Base-by-base conservation (phyloP, 2,329 filamentous ascomycete genomes). In the Cadophora sp. region DNA sequence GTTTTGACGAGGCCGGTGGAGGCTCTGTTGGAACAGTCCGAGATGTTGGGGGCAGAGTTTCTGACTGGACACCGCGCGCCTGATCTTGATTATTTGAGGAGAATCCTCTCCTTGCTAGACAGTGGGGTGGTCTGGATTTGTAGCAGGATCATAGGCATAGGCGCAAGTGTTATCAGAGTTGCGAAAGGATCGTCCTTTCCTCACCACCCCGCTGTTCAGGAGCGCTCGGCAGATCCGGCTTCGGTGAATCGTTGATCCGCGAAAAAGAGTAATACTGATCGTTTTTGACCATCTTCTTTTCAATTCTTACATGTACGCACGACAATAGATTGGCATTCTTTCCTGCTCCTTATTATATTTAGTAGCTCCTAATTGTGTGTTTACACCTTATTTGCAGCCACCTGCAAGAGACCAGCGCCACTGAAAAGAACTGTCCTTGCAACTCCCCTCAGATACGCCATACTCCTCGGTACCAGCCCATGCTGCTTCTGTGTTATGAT, bases 371-470 rank as follows among this genome's bases (percentile, higher is more conserved):
- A n/a, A n/a, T n/a, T n/a, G n/a, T n/a, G n/a, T n/a, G n/a, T n/a
- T 61, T 48, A 69, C 27, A 71, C 12, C 40, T 70, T 71, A 26
- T 51, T 69, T 12, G 43, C 64, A 37, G 40, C 64, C 4, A 48
- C 48, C 24, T 73, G 69, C 24, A 73, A 55, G 4, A 63, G 16
- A 24, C 40, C 40, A 37, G 66, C 51, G 16, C 70, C 65, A 27
- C 48, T 58, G 27, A 69, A 62, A 2, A 71, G 48, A 8, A 59
- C 24, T n/a, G 53, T 40, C 31, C 63, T 71, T 6, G 64, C 37
- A 56, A 61, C 48, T 16, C 29, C 34, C 31, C 58, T 64, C 16
- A 65, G 16, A 64, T 40, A n/a, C 40, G 37, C 50, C 19, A 6
- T 67, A n/a, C 53, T 37, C 34, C 27, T 62, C 4, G 31, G 37